phyloP scores from a whole-genome alignment of 441 rosid species.

The Pelargonium cotyledonis region DNA sequence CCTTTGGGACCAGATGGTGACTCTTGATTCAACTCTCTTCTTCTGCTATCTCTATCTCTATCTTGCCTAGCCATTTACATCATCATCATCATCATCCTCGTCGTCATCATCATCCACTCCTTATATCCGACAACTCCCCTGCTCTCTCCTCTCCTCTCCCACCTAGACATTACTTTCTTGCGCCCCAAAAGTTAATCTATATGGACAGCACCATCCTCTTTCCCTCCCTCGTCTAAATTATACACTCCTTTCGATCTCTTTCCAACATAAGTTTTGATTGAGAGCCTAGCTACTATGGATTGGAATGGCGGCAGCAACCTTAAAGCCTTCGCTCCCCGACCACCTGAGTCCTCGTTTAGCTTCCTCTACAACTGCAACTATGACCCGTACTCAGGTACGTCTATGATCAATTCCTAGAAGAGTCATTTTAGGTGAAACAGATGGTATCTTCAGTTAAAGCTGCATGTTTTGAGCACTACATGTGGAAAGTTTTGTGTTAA shows the following conservation, averaged over 20 bases:
- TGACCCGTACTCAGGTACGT: conserved; percentile 45
- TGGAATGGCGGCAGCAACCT: conserved; percentile 37
- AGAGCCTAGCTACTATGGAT: conserved; percentile 33
- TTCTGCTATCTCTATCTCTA: conserved; percentile 1
- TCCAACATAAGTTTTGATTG: too few species aligned
- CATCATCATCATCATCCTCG: background rate
- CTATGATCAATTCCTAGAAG: background rate
- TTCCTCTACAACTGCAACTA: conserved; percentile 44
- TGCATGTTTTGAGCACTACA: too few species aligned
- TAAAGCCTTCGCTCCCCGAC: conserved; percentile 37
- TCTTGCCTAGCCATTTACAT: background rate
- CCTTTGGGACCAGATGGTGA: conserved; percentile 35
- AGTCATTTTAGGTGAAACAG: too few species aligned
- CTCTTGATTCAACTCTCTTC: conserved; percentile 18
- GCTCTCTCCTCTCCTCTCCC: background rate
- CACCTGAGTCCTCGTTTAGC: conserved; percentile 37
- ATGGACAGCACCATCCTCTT: too few species aligned
- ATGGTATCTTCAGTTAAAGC: too few species aligned
- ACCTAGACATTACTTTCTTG: too few species aligned
- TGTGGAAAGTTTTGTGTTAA: too few species aligned
- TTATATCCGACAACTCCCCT: background rate
- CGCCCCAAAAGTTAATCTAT: too few species aligned
- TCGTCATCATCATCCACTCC: background rate
- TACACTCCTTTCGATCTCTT: too few species aligned
- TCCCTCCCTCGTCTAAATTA: too few species aligned